A percentile compares a stretch with the other conserved stretches of the same genome.
Conservation (phyloP, 2,329 filamentous ascomycete genomes). For the Zarea fungicola region DNA sequence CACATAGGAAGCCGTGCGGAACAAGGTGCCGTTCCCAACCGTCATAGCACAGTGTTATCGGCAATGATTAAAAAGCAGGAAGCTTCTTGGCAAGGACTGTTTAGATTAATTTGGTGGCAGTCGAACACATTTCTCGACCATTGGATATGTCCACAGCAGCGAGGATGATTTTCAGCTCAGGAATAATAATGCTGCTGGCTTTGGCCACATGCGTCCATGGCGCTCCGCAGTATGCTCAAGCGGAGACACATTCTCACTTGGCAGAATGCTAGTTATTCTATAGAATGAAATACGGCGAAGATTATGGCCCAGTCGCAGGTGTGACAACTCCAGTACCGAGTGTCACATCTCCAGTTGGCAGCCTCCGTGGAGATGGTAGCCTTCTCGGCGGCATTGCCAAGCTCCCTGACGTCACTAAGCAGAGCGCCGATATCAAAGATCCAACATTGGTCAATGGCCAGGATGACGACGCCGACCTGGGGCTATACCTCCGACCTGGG, state of each 20-base stretch:
- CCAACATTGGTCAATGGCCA: conserved; percentile 44
- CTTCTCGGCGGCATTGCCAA: conserved; percentile 37
- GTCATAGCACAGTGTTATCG: not conserved
- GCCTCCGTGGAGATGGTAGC: conserved; percentile 33
- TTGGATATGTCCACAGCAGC: conserved; percentile 1
- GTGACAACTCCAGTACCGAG: conserved; percentile 33
- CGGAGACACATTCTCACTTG: too few species aligned
- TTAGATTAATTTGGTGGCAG: too few species aligned
- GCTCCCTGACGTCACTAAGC: conserved; percentile 31
- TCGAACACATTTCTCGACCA: not conserved
- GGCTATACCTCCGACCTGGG: conserved; percentile 35
- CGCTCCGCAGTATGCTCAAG: conserved; percentile 12
- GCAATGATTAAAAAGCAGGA: conserved; percentile 2
- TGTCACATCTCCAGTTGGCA: conserved; percentile 32
- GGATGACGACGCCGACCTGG: conserved; percentile 44
- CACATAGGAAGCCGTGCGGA: not conserved
- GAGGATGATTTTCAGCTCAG: conserved; percentile 7
- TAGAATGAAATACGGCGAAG: conserved; percentile 39
- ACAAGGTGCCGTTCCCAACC: not conserved
- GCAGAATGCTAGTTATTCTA: not conserved
- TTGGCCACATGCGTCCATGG: conserved; percentile 3
- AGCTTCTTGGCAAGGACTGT: not conserved
- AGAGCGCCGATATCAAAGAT: conserved; percentile 33
- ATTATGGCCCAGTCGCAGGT: conserved; percentile 37
- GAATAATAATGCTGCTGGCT: conserved; percentile 2